Percentiles rank a stretch among this genome's conserved stretches.
phyloP scores from a whole-genome alignment of 2,329 filamentous ascomycete species.

The Dendrostoma leiphaemia region DNA sequence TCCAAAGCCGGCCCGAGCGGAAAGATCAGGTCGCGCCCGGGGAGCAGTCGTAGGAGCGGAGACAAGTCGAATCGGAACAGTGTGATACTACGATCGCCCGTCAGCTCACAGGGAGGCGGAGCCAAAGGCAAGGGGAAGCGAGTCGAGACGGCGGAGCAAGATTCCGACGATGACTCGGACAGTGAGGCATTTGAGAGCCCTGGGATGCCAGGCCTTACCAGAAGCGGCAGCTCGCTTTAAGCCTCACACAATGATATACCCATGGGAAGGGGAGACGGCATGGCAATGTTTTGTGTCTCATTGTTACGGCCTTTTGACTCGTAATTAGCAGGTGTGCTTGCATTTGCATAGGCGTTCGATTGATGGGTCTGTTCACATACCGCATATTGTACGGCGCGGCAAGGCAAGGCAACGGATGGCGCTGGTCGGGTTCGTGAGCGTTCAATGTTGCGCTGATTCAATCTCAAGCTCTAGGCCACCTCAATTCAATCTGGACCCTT shows the following conservation, averaged over 20 bases:
- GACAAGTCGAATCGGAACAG: slow-evolving; percentile 24
- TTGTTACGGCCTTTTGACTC: not conserved
- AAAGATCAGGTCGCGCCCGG: slow-evolving; percentile 30
- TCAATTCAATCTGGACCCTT: too few species aligned
- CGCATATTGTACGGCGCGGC: slow-evolving; percentile 1
- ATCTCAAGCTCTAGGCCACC: too few species aligned
- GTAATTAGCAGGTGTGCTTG: not conserved
- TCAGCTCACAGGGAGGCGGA: slow-evolving; percentile 24
- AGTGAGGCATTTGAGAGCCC: slow-evolving; percentile 12
- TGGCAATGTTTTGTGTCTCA: not conserved
- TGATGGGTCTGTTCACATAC: not conserved
- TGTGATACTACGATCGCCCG: slow-evolving; percentile 32
- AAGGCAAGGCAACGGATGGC: slow-evolving; percentile 1
- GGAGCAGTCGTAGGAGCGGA: slow-evolving; percentile 41
- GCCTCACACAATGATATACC: not conserved
- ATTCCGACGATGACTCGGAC: slow-evolving; percentile 30
- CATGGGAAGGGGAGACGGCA: not conserved
- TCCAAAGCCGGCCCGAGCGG: slow-evolving; percentile 20
- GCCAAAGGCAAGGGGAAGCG: slow-evolving; percentile 50
- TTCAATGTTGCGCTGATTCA: too few species aligned
- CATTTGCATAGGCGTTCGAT: slow-evolving; percentile 11
- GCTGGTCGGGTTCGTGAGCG: too few species aligned
- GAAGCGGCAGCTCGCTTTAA: slow-evolving; percentile 44
- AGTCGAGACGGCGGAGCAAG: slow-evolving; percentile 45
- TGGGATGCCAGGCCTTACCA: slow-evolving; percentile 22